Percentiles rank a stretch among this genome's conserved stretches.
Evolutionary conservation across 345 rosid genomes (phyloP).

Genomic region (Orychophragmus violaceus): DNA sequence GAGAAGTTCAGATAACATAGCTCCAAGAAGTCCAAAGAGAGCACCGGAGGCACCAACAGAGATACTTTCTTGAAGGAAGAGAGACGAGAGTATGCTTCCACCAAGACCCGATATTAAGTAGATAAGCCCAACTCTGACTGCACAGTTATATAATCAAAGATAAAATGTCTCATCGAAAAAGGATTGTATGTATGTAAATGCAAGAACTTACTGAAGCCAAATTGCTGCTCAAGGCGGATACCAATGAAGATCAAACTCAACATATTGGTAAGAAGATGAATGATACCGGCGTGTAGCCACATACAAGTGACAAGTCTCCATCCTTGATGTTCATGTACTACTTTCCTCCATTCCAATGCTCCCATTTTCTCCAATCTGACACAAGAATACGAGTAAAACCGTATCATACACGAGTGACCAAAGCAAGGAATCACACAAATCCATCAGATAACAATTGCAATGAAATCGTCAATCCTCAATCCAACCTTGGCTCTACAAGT

Average conservation of each 20-base stretch:
- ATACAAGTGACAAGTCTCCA: slow-evolving; percentile 84
- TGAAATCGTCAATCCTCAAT: neutral
- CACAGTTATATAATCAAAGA: neutral
- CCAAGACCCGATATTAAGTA: slow-evolving; percentile 82
- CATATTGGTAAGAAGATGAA: slow-evolving; percentile 87
- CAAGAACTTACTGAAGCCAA: slow-evolving; percentile 70
- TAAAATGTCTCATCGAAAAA: no score
- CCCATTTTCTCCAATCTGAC: slow-evolving; percentile 87
- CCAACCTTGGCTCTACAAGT: neutral
- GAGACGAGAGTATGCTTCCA: slow-evolving; percentile 71
- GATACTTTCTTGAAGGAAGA: slow-evolving; percentile 59
- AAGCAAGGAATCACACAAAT: neutral
- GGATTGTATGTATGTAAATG: neutral
- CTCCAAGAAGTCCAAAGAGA: slow-evolving; percentile 93
- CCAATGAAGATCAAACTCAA: slow-evolving; percentile 80
- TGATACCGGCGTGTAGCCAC: slow-evolving; percentile 96
- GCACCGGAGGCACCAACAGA: slow-evolving; percentile 99
- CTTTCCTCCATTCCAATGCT: slow-evolving; percentile 61
- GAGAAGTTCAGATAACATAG: slow-evolving; percentile 91
- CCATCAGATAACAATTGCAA: neutral
- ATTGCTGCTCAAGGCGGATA: slow-evolving; percentile 88
- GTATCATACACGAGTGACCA: neutral
- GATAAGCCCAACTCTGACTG: slow-evolving; percentile 73
- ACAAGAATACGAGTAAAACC: neutral
- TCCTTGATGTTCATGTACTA: slow-evolving; percentile 70